These are phyloP conservation scores for Raphanus hybrid DNA, from an alignment of 441 rosid species.

Conservation along the genomic window DNA sequence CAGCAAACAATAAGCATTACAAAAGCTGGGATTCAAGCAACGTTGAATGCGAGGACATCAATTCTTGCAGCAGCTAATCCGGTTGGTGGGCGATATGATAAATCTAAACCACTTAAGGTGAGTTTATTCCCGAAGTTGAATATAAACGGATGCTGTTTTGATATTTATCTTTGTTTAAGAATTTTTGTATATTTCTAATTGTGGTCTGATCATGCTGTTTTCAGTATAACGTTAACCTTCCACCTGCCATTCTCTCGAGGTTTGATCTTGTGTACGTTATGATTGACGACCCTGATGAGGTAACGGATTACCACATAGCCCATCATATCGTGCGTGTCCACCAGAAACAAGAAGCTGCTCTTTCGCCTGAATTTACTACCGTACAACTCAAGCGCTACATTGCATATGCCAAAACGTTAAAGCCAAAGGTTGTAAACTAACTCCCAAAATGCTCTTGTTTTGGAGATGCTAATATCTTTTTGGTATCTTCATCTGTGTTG, in stretches of 20 bases:
- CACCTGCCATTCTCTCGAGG: conserved; percentile 97
- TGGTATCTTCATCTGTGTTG: conserved; percentile 24
- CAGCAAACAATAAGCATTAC: conserved; percentile 99
- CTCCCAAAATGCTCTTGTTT: not conserved
- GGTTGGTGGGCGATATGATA: conserved; percentile 92
- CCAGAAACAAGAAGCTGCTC: conserved; percentile 91
- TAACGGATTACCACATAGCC: conserved; percentile 92
- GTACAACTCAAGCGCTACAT: conserved; percentile 89
- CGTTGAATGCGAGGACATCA: conserved; percentile 93
- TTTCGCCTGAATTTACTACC: conserved; percentile 85
- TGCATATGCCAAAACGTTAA: conserved; percentile 92
- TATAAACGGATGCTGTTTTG: not conserved
- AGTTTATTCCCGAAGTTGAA: conserved; percentile 25
- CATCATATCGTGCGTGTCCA: conserved; percentile 94
- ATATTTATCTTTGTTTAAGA: not conserved
- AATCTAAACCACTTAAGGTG: conserved; percentile 94
- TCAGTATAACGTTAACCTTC: conserved; percentile 96
- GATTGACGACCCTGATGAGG: conserved; percentile 97
- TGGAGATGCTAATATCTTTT: conserved; percentile 29
- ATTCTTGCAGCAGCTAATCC: conserved; percentile 99
- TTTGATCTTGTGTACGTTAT: conserved; percentile 97
- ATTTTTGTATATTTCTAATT: conserved; percentile 12
- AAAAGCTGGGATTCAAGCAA: conserved; percentile 98
- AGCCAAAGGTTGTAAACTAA: conserved; percentile 72
- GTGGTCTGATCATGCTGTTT: conserved; percentile 25